Conservation (phyloP, 345 rosid genomes). For the Alliaria petiolata region DNA sequence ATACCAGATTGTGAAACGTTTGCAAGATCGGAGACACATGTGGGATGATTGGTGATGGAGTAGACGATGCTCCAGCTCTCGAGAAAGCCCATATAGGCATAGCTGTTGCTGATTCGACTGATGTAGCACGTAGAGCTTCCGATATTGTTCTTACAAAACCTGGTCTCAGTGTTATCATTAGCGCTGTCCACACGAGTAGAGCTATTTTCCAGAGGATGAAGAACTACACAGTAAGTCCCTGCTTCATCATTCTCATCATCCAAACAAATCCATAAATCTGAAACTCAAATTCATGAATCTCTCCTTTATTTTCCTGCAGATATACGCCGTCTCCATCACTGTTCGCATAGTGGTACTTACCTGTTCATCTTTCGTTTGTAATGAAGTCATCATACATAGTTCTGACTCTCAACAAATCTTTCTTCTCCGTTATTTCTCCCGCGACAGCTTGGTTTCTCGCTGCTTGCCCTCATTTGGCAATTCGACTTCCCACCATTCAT, state of each 20-base stretch:
- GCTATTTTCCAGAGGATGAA: slow-evolving; percentile 89
- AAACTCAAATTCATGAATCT: not conserved
- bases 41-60: slow-evolving; percentile 94
- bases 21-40: too few relatives aligned
- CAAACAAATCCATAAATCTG: not conserved
- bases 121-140: slow-evolving; percentile 77
- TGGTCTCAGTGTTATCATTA: slow-evolving; percentile 76
- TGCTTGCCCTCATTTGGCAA: slow-evolving; percentile 71
- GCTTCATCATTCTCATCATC: too few relatives aligned
- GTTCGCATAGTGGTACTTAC: slow-evolving; percentile 68
- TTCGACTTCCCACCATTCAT: slow-evolving; percentile 80
- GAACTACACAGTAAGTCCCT: slow-evolving; percentile 64
- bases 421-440: not conserved
- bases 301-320: slow-evolving; percentile 31
- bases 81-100: slow-evolving; percentile 87
- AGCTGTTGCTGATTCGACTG: slow-evolving; percentile 88
- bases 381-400: not conserved
- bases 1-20: slow-evolving; percentile 70
- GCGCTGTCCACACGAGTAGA: slow-evolving; percentile 79
- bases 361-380: not conserved
- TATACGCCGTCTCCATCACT: slow-evolving; percentile 80
- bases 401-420: not conserved
- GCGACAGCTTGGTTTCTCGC: slow-evolving; percentile 65
- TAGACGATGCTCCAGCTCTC: slow-evolving; percentile 79
- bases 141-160: slow-evolving; percentile 88